Conservation (phyloP, 2,329 filamentous ascomycete genomes). For the Cercospora nicotianae region DNA sequence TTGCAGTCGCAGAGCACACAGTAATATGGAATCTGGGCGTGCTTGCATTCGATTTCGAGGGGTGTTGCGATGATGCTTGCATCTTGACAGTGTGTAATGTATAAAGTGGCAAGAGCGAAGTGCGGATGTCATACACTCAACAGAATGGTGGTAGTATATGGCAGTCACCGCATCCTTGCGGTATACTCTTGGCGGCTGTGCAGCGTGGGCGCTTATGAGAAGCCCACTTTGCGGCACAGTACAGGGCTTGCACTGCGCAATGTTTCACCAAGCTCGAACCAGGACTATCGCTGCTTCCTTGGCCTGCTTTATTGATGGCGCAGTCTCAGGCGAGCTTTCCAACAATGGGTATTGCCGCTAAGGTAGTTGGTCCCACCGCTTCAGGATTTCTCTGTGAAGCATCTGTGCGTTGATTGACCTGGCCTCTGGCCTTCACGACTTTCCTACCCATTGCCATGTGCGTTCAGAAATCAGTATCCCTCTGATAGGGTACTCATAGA, state of each 20-base stretch:
- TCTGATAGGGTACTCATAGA: neutral
- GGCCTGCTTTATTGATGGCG: neutral
- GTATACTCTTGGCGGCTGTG: neutral
- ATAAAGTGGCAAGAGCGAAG: too few species aligned
- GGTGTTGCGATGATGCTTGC: neutral
- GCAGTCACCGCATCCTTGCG: neutral
- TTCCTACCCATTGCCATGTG: neutral
- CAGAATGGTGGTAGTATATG: too few species aligned
- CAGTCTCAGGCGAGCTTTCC: too few species aligned
- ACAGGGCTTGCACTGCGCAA: neutral
- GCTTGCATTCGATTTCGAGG: neutral
- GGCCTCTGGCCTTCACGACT: neutral
- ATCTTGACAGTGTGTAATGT: neutral
- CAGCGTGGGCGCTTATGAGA: neutral
- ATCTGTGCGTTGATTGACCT: neutral
- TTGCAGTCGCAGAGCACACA: neutral
- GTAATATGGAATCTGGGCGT: neutral
- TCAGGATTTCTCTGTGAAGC: neutral
- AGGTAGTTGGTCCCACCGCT: neutral
- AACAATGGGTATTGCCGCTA: neutral
- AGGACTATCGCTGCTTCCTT: neutral
- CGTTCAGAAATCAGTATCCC: neutral
- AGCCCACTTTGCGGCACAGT: neutral
- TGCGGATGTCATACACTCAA: too few species aligned
- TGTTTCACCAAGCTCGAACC: neutral